A percentile compares a stretch with the other conserved stretches of the same genome.
phyloP scores from a whole-genome alignment of 1,284 basidiomycete genomes.

The Chalciporus sp. region DNA sequence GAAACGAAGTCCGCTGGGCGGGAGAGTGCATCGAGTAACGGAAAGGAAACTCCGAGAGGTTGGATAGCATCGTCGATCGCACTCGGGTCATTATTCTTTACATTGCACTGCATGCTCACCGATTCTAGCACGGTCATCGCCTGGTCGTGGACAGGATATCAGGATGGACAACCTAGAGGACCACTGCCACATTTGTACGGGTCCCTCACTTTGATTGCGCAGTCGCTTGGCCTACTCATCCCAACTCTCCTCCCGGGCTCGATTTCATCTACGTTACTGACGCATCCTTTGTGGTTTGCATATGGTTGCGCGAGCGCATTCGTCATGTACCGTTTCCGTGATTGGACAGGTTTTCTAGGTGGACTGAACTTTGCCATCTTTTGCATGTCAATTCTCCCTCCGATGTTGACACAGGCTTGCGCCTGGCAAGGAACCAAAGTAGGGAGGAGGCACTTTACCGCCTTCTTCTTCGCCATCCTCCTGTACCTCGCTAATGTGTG shows the following conservation, averaged over 20 bases:
- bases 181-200: slow-evolving; percentile 79
- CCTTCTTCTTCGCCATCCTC: slow-evolving; percentile 66
- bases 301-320: slow-evolving; percentile 56
- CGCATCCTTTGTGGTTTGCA: slow-evolving; percentile 53
- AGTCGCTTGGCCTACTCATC: slow-evolving; percentile 58
- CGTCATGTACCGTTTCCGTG: slow-evolving; percentile 59
- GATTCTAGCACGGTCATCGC: slow-evolving; percentile 86
- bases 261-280: slow-evolving; percentile 31
- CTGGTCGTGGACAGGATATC: slow-evolving; percentile 91
- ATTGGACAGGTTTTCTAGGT: slow-evolving; percentile 79
- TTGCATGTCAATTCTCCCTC: slow-evolving; percentile 65
- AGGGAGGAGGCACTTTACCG: slow-evolving; percentile 54
- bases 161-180: slow-evolving; percentile 60
- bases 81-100: slow-evolving; percentile 76
- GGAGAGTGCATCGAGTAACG: slow-evolving; percentile 10
- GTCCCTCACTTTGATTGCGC: slow-evolving; percentile 67
- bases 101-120: slow-evolving; percentile 76
- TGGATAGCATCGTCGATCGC: slow-evolving; percentile 61
- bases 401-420: slow-evolving; percentile 47
- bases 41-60: slow-evolving; percentile 23
- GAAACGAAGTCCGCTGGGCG: slow-evolving; percentile 8
- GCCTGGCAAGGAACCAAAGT: slow-evolving; percentile 35
- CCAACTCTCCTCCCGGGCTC: slow-evolving; percentile 39
- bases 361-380: slow-evolving; percentile 73
- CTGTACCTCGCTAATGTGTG: slow-evolving; percentile 75